Conservation (phyloP, 2,329 filamentous ascomycete species). For the Hymenoscyphus linearis region DNA sequence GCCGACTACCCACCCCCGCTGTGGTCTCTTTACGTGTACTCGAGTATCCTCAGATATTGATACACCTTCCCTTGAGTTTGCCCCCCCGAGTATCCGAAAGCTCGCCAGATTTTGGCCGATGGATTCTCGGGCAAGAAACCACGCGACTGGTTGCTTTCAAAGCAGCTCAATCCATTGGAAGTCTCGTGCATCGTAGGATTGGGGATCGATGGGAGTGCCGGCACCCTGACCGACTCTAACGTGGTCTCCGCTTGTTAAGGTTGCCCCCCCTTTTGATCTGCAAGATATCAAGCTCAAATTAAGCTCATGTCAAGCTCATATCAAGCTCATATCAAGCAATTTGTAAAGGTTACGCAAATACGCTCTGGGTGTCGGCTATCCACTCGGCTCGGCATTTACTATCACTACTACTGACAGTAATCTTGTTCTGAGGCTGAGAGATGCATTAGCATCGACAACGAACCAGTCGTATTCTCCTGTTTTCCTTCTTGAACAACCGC, state of each 20-base stretch:
- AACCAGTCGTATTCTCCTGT: background rate
- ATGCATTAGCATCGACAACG: background rate
- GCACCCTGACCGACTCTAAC: background rate
- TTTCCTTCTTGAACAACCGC: background rate
- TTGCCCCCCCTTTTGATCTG: background rate
- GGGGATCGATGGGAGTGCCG: background rate
- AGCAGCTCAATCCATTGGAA: background rate
- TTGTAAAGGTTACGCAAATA: background rate
- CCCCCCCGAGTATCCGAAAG: background rate
- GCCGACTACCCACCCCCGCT: background rate
- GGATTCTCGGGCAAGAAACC: background rate
- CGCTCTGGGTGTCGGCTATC: background rate
- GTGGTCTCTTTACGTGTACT: background rate
- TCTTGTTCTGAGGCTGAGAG: conserved; percentile 3
- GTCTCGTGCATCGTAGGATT: background rate
- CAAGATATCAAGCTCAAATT: background rate
- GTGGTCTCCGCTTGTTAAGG: background rate
- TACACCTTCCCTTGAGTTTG: background rate
- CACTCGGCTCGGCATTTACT: background rate
- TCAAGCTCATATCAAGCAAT: background rate
- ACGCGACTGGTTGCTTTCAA: background rate
- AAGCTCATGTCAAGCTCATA: background rate
- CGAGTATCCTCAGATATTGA: background rate
- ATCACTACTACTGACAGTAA: background rate
- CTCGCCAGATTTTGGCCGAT: background rate